These are phyloP conservation scores for Agapanthus africanus DNA, from an alignment of 106 monocot genomes.

Conservation along the genomic window DNA sequence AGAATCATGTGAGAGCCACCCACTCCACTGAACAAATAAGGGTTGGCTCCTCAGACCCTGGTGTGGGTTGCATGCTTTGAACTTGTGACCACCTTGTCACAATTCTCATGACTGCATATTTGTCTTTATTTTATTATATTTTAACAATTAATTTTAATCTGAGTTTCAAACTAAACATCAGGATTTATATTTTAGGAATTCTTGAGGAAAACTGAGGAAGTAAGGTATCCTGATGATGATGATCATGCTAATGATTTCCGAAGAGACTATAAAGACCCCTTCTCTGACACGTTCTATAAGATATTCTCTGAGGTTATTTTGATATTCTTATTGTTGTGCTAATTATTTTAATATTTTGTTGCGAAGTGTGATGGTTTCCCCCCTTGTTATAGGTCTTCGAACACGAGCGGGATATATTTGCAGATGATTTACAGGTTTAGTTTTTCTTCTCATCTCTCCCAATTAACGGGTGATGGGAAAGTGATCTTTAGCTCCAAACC, in stretches of 20 bases:
- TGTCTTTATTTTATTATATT: neutral
- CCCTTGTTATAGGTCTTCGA: conserved; percentile 82
- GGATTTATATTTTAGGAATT: conserved; percentile 17
- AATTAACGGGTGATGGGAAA: no score
- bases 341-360: conserved; percentile 3
- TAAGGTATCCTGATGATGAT: conserved; percentile 32
- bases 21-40: no score
- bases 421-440: conserved; percentile 38
- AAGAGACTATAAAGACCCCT: conserved; percentile 42
- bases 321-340: neutral
- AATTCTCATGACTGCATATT: no score
- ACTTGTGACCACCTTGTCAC: no score
- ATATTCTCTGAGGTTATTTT: conserved; percentile 83
- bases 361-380: conserved; percentile 1
- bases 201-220: conserved; percentile 32
- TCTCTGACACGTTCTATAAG: conserved; percentile 77
- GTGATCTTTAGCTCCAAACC: neutral
- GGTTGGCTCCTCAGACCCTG: no score
- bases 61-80: no score
- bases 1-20: no score
- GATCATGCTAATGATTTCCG: conserved; percentile 18
- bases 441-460: neutral
- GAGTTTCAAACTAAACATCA: neutral
- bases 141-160: neutral
- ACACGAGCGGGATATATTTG: conserved; percentile 54